A percentile compares a stretch with the other conserved stretches of the same genome.
phyloP scores from a whole-genome alignment of 2,329 filamentous ascomycete species.

The Kalaharituber pfeilii region DNA sequence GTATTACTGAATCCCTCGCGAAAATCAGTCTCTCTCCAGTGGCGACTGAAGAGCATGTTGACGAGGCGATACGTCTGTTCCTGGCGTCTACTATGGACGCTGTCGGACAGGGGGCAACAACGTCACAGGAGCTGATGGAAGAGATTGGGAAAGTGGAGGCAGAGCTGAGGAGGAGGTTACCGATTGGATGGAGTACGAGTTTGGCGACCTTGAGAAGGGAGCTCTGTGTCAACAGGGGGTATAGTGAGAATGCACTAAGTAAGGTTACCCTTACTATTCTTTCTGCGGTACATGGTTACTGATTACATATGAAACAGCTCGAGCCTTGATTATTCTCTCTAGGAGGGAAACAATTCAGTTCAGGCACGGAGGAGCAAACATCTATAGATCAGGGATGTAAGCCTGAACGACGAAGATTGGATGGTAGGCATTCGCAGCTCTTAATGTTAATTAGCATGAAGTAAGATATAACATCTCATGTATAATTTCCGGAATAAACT shows the following conservation, averaged over 20 bases:
- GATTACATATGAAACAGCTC: not conserved
- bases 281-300: no score
- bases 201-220: slow-evolving; percentile 71
- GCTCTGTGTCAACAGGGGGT: slow-evolving; percentile 82
- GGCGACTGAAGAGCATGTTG: slow-evolving; percentile 79
- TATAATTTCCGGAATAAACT: no score
- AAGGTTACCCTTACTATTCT: not conserved
- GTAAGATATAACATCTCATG: no score
- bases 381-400: slow-evolving; percentile 33
- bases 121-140: slow-evolving; percentile 76
- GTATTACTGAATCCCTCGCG: slow-evolving; percentile 88
- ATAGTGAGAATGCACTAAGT: slow-evolving; percentile 60
- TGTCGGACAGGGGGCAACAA: slow-evolving; percentile 71
- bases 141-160: slow-evolving; percentile 76
- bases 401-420: no score
- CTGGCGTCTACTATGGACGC: slow-evolving; percentile 95
- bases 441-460: no score
- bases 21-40: slow-evolving; percentile 76
- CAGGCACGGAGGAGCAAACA: slow-evolving; percentile 33
- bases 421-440: no score
- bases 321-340: slow-evolving; percentile 16
- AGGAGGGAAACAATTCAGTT: slow-evolving; percentile 25
- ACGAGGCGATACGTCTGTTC: slow-evolving; percentile 94
- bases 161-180: slow-evolving; percentile 69
- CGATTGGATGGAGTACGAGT: slow-evolving; percentile 90